Evolutionary conservation across 768 basidiomycete species (phyloP).

Genomic region (Kwoniella botswanensis): DNA sequence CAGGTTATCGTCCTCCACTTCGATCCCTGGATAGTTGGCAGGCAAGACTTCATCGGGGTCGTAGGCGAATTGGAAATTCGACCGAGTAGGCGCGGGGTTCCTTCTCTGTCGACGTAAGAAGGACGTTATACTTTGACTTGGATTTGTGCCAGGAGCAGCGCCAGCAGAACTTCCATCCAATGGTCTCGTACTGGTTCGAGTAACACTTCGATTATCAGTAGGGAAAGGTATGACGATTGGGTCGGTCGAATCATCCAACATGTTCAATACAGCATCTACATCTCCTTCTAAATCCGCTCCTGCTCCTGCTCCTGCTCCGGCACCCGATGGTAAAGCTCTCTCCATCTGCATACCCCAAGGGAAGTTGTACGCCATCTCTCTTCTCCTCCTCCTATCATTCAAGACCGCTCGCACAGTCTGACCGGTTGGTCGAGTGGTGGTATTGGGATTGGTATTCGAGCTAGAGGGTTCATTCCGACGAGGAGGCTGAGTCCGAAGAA

Average conservation of each 20-base stretch:
- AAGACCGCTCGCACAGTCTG: neutral
- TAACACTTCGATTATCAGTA: neutral
- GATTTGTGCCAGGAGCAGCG: neutral
- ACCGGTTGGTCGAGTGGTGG: neutral
- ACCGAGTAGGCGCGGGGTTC: constrained; percentile 17
- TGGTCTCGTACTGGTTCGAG: neutral
- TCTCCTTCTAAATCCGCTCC: neutral
- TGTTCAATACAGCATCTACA: neutral
- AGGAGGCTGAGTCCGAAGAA: constrained; percentile 1
- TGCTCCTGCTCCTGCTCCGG: constrained; percentile 16
- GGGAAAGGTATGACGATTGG: constrained; percentile 18
- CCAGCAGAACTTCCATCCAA: constrained; percentile 15
- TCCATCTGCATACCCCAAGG: constrained; percentile 24
- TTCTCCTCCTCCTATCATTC: constrained; percentile 4
- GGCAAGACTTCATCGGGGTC: constrained; percentile 13
- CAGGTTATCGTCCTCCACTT: constrained; percentile 3
- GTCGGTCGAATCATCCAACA: neutral
- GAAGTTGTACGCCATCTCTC: neutral
- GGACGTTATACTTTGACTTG: constrained; percentile 1
- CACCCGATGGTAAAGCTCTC: constrained; percentile 23
- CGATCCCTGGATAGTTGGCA: neutral
- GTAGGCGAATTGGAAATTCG: neutral
- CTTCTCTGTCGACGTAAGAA: constrained; percentile 18
- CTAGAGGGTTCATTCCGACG: neutral
- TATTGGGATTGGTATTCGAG: neutral